These are phyloP conservation scores for Erodium moschatum DNA, from an alignment of 441 rosid genomes.

Conservation along the genomic window DNA sequence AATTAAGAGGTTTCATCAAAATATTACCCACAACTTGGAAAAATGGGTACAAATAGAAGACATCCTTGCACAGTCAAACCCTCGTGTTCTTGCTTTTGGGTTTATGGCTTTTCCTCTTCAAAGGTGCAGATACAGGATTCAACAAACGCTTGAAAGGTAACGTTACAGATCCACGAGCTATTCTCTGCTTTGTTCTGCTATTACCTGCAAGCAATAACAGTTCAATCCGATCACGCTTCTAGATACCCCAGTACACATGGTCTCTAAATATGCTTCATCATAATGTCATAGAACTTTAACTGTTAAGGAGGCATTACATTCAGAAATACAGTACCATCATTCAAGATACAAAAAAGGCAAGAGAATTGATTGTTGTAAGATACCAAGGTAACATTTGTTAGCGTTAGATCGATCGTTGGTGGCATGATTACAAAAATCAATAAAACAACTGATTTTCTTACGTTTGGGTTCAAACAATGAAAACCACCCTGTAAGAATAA, in stretches of 20 bases:
- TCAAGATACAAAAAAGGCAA: neutral
- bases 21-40: conserved; percentile 9
- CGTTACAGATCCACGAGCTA: conserved; percentile 19
- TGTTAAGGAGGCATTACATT: neutral
- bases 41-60: neutral
- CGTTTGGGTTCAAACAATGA: too few species aligned
- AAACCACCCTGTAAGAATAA: too few species aligned
- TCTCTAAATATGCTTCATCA: neutral
- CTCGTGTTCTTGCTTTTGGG: conserved; percentile 16
- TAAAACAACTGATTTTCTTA: too few species aligned
- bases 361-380: neutral
- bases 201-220: conserved; percentile 34
- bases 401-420: neutral
- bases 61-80: neutral
- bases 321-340: neutral
- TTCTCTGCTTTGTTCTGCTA: conserved; percentile 30
- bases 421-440: neutral
- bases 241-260: neutral
- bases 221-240: conserved; percentile 1
- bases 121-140: conserved; percentile 31
- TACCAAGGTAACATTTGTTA: neutral
- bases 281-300: neutral
- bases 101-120: conserved; percentile 45
- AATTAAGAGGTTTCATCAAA: neutral
- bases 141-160: conserved; percentile 45